Percentiles rank a stretch among this genome's conserved stretches.
Evolutionary conservation across 1,284 basidiomycete species (phyloP).

Genomic region (Lignosus rhinocerotis): DNA sequence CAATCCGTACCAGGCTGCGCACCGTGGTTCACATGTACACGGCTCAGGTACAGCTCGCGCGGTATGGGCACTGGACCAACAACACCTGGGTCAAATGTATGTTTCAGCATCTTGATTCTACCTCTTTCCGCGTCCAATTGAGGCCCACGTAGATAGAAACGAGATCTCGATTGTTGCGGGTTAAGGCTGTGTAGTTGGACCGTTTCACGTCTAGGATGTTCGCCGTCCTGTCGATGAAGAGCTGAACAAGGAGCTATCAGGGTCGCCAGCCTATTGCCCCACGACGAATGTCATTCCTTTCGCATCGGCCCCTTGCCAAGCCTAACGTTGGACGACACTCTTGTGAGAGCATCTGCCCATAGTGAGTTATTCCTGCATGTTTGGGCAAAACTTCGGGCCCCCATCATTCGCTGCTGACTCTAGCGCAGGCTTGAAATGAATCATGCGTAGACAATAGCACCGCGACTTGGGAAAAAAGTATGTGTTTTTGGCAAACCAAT

Average conservation of each 20-base stretch:
- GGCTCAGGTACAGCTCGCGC: too few relatives aligned
- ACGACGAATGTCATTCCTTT: not conserved
- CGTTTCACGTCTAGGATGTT: too few relatives aligned
- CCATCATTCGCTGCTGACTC: slow-evolving; percentile 10
- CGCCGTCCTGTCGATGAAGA: too few relatives aligned
- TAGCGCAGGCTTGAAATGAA: slow-evolving; percentile 1
- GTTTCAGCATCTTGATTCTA: too few relatives aligned
- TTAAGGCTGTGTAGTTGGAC: too few relatives aligned
- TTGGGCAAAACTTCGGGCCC: slow-evolving; percentile 22
- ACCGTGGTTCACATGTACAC: too few relatives aligned
- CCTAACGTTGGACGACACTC: not conserved
- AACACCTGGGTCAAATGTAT: too few relatives aligned
- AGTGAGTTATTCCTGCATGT: slow-evolving; percentile 14
- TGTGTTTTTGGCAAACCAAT: slow-evolving; percentile 14
- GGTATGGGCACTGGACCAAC: too few relatives aligned
- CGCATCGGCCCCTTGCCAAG: not conserved
- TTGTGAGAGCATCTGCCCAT: slow-evolving; percentile 20
- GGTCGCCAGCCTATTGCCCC: not conserved
- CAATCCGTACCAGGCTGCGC: not conserved
- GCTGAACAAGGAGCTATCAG: not conserved
- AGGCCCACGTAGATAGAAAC: too few relatives aligned
- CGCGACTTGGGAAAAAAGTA: slow-evolving; percentile 21
- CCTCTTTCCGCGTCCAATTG: too few relatives aligned
- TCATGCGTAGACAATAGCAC: slow-evolving; percentile 5
- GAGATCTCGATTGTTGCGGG: too few relatives aligned